Base-by-base conservation (phyloP, 129 eudicot species). In the Chrysanthemum makinoi region DNA sequence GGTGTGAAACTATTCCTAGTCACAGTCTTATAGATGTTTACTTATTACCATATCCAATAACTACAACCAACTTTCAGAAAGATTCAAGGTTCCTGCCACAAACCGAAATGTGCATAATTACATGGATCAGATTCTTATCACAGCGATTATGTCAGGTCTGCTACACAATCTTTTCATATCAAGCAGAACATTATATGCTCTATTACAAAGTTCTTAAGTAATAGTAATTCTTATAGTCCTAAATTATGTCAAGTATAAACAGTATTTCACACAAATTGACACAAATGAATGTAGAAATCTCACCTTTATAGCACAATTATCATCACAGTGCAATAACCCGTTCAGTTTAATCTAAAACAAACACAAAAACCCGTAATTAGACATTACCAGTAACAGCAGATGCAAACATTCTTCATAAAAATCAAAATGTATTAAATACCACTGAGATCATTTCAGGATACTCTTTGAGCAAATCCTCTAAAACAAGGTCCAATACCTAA, bases 241-340 rank as follows among this genome's bases (percentile, higher is more conserved):
- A 39, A 39, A 39, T 39, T 39, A 28, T 3, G 30, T 28, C 30
- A 28, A 28, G 4, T 28, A 39, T 39, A 39, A 39, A 39, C 9
- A 39, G 44, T 10, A 6, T 39, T 39, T 39, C 44, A 1, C 9
- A 39, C 44, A 39, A 6, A 39, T 35, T 35, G 43, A 39, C 10
- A 39, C 44, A 10, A 39, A 39, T 39, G 6, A 39, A 39, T 39
- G 44, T 39, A 39, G 44, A 39, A 39, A 39, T 6, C 47, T 75
- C 68, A 89, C 99, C 99, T 94, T 94, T 43, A 94, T 50, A 28
- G 99, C 99, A 62, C 99, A 89, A 66, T 88, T 90, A 72, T 89
- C 89, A 66, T 94, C 99, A 52, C 87, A 71, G 73, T 94, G 99
- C 77, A 94, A 70, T 53, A 89, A 97, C 78, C 99, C 99, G 80